Evolutionary conservation across 139 green algal genomes (phyloP).

Genomic region (Chlorella sp.): DNA sequence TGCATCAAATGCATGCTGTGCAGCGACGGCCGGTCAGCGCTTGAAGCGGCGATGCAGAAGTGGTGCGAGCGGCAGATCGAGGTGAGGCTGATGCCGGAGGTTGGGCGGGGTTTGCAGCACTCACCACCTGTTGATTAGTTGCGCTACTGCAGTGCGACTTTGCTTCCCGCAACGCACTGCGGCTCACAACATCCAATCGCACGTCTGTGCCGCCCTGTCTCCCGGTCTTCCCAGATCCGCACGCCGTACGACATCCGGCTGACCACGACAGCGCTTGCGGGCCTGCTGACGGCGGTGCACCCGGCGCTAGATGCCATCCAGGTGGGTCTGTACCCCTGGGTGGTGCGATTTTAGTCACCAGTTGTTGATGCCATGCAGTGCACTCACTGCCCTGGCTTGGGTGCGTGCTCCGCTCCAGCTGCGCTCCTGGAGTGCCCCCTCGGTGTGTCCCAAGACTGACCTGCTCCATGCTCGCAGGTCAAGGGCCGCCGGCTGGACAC

Average conservation of each 20-base stretch:
- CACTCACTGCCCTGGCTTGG: not conserved
- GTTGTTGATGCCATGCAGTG: not conserved
- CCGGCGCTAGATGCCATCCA: constrained; percentile 47
- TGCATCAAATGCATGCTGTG: not conserved
- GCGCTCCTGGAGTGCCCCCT: not conserved
- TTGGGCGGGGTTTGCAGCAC: too few relatives aligned
- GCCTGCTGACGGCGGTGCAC: constrained; percentile 51
- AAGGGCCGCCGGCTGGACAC: constrained; percentile 62
- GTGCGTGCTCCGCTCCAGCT: too few relatives aligned
- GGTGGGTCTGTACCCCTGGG: too few relatives aligned
- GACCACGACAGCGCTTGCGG: constrained; percentile 58
- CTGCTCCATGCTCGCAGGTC: constrained; percentile 61
- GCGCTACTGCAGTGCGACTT: too few relatives aligned
- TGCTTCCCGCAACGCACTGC: too few relatives aligned
- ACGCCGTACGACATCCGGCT: constrained; percentile 70
- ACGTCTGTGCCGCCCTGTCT: not conserved
- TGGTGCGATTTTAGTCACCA: too few relatives aligned
- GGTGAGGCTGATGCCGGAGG: constrained; percentile 21
- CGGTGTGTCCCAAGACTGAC: not conserved
- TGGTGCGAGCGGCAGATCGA: constrained; percentile 68
- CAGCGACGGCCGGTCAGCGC: constrained; percentile 14
- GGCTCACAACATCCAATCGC: too few relatives aligned
- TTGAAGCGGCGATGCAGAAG: constrained; percentile 49
- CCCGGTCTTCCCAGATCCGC: constrained; percentile 12
- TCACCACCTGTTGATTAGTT: too few relatives aligned